Evolutionary conservation across 1,139 yeast genomes (phyloP), one percentile per base, ranked within the genome.

Genomic region (Saccharomyces hybrid): DNA sequence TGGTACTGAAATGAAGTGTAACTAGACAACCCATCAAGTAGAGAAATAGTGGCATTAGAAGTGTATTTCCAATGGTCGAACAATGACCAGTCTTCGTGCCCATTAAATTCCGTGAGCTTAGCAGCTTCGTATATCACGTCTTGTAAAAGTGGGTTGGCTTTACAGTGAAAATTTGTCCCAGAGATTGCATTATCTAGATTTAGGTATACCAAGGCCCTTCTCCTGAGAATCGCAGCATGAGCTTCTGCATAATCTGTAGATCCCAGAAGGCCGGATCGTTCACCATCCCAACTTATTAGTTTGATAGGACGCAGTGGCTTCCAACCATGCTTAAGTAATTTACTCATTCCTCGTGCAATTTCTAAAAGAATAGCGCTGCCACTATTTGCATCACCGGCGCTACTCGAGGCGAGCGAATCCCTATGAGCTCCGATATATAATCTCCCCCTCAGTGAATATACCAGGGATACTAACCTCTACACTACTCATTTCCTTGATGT

Each of bases 281-380:
- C 75, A 7, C 78, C 83, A 64, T 80, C 84, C 81, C 82, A 80
- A 31, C 77, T 74, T 0, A 76, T 72, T 28, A 79, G 64, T 53
- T 73, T 74, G n/a, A 81, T 76, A 0, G 82, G 77, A 53, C 84
- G 67, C 53, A 79, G 64, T 4, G 84, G 84, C 59, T 73, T 78
- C 83, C 82, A 81, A 0, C 83, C 83, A 48, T 63, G 69, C 60
- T 70, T 64, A 4, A 65, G 57, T 31, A 78, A 61, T 11, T 69
- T 67, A 1, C 71, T 64, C 50, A 78, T 67, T 0, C 79, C 79
- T 52, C 80, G 66, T 1, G 79, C 75, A 16, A 79, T 59, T 57
- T 79, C 81, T 34, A 80, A 57, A 47, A 79, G 56, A 0, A 75
- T 66, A 1, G 76, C 72, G 55, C 74, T 72, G 0, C 80, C 80